These are phyloP conservation scores for Tricholoma bakamatsutake DNA, from an alignment of 768 basidiomycete species.

Conservation along the genomic window DNA sequence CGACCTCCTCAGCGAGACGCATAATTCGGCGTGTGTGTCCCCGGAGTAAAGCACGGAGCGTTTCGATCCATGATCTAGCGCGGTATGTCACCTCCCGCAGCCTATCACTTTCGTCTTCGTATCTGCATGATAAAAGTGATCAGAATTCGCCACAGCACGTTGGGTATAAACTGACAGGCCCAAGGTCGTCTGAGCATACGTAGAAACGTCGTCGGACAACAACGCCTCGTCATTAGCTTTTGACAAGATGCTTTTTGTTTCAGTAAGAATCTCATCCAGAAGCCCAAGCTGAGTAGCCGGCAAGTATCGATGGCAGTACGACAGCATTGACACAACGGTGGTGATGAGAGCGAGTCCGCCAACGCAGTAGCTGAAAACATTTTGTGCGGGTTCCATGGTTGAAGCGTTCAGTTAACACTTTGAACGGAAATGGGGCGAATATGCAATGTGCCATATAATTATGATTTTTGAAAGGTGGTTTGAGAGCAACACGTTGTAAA, in stretches of 20 bases:
- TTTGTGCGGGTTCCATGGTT: not conserved
- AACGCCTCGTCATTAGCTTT: conserved; percentile 1
- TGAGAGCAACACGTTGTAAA: too few species aligned
- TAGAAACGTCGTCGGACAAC: not conserved
- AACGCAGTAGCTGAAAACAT: conserved; percentile 7
- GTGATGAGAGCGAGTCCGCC: conserved; percentile 6
- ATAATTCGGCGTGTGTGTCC: not conserved
- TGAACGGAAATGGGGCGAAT: too few species aligned
- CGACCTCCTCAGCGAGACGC: not conserved
- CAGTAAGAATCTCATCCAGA: conserved; percentile 2
- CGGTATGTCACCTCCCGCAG: not conserved
- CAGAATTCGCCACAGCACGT: not conserved
- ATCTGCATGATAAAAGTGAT: not conserved
- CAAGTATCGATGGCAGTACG: not conserved
- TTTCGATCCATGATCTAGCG: not conserved
- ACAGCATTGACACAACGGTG: not conserved
- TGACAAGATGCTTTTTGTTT: not conserved
- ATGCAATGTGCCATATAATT: too few species aligned
- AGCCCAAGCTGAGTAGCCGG: conserved; percentile 1
- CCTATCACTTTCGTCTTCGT: not conserved
- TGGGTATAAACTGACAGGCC: not conserved
- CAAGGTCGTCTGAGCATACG: not conserved
- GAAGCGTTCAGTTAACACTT: too few species aligned
- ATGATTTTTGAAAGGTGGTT: too few species aligned
- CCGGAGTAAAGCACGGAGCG: not conserved